Conservation (phyloP, 208 protist genomes). For the Porcisia deanei region DNA sequence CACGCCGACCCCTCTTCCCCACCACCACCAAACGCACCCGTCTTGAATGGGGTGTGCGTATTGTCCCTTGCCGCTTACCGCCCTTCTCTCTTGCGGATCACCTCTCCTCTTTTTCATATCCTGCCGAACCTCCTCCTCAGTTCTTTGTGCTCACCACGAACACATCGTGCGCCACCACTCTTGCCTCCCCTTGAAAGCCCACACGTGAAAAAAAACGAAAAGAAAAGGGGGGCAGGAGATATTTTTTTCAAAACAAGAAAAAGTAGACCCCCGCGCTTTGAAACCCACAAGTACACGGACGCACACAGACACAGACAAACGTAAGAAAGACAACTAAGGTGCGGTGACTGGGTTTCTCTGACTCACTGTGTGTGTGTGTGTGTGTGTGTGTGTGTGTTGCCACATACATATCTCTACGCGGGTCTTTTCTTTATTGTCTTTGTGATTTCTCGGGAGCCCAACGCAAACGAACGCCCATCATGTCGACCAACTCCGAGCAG, state of each 20-base stretch:
- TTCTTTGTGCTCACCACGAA: too few relatives aligned
- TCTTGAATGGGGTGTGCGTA: not conserved
- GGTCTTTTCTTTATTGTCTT: not conserved
- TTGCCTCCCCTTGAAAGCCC: too few relatives aligned
- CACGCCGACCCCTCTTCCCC: not conserved
- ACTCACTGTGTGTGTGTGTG: not conserved
- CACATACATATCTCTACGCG: not conserved
- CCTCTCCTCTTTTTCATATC: not conserved
- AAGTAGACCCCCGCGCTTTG: too few relatives aligned
- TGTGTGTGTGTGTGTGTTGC: not conserved
- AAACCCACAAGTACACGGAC: not conserved
- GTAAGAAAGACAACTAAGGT: not conserved
- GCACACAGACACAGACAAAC: not conserved
- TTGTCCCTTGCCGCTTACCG: not conserved
- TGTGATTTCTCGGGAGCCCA: not conserved
- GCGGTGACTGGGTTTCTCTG: not conserved
- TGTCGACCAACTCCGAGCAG: constrained; percentile 39
- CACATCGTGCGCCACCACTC: not conserved
- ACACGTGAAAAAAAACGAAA: too few relatives aligned
- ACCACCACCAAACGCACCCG: not conserved
- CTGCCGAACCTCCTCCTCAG: not conserved
- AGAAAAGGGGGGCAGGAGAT: too few relatives aligned
- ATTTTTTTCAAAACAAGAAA: too few relatives aligned
- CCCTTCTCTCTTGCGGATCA: not conserved
- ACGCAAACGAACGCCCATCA: not conserved